Conservation (phyloP, 805 yeast species). For the Yarrowia porcina region DNA sequence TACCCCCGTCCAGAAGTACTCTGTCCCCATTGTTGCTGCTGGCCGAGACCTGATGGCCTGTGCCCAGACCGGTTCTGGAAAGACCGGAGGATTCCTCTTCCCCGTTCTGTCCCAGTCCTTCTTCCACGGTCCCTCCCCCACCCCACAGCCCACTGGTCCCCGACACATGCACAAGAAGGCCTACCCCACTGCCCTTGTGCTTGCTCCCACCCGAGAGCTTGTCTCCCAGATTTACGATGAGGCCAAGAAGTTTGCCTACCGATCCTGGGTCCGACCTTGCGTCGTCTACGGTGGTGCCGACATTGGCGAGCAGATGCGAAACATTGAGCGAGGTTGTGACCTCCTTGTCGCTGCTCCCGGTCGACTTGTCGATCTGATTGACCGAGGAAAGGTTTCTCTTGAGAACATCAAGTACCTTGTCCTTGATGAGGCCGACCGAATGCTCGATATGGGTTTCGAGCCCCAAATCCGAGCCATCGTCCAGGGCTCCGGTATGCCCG, state of each 20-base stretch:
- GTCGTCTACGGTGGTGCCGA: slow-evolving; percentile 99
- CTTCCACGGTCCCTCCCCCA: slow-evolving; percentile 76
- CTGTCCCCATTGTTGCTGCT: slow-evolving; percentile 83
- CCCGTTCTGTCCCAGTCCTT: slow-evolving; percentile 93
- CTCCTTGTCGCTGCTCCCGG: slow-evolving; percentile 98
- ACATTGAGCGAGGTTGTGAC: slow-evolving; percentile 91
- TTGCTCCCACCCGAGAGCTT: slow-evolving; percentile 99
- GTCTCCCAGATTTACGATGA: slow-evolving; percentile 96
- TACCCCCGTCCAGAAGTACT: slow-evolving; percentile 94
- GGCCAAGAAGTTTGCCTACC: slow-evolving; percentile 90
- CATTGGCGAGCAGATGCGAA: slow-evolving; percentile 79
- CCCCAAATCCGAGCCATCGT: slow-evolving; percentile 98
- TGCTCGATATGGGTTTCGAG: slow-evolving; percentile 99
- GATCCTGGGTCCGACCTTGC: slow-evolving; percentile 97
- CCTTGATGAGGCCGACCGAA: slow-evolving; percentile 98
- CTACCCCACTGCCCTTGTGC: slow-evolving; percentile 87
- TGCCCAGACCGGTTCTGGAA: slow-evolving; percentile 99
- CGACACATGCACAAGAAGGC: slow-evolving; percentile 58
- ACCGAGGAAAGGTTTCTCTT: slow-evolving; percentile 90
- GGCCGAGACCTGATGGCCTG: slow-evolving; percentile 95
- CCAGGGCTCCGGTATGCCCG: slow-evolving; percentile 97
- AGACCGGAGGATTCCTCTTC: slow-evolving; percentile 99
- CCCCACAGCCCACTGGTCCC: slow-evolving; percentile 41
- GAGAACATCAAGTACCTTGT: slow-evolving; percentile 89
- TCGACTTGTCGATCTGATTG: slow-evolving; percentile 92